Base-by-base conservation (phyloP, 371 early-diverging fungal genomes). In the Rhizopus sp. region DNA sequence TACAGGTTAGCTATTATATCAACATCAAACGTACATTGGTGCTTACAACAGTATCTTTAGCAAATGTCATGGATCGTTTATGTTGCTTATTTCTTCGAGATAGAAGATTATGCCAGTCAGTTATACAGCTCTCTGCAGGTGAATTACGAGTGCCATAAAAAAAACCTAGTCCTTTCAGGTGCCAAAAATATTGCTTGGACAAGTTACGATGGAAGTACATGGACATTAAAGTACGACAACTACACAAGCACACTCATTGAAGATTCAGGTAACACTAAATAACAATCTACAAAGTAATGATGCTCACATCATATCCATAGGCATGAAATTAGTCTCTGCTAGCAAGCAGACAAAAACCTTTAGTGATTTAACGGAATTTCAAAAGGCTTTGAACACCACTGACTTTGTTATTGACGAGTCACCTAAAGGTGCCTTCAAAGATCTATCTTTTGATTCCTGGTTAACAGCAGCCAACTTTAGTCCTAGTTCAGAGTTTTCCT, bases 141-240 rank as follows among this genome's bases (percentile, higher is more conserved):
- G 0, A 63, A 38, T 31, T 68, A 68, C 17, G 7, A 42, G 8
- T 68, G 68, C 33, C 68, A 68, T 38, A 45, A 68, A 50, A 60
- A 45, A 38, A 73, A 68, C n/a, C 39, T 70, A 8, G 44, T 48
- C 17, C 49, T 60, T 12, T 39, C 68, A 4, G 70, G 67, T n/a
- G 68, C 56, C 16, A 63, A 63, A 31, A 63, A 59, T 7, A 57
- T 68, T 49, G 68, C 60, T 5, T 68, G 68, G 68, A 60, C 64
- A 9, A 39, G 35, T 3, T 63, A 60, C 45, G 57, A 63, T 54
- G 40, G 16, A 32, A 56, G 54, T 13, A 49, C 39, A 7, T 68
- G 68, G 68, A 50, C 53, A 0, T 10, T 56, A 4, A 23, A 42
- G 3, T 30, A 48, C 9, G 42, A 59, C 16, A 15, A 23, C 3